phyloP scores from a whole-genome alignment of 805 yeast genomes.

The Suhomyces sp. region DNA sequence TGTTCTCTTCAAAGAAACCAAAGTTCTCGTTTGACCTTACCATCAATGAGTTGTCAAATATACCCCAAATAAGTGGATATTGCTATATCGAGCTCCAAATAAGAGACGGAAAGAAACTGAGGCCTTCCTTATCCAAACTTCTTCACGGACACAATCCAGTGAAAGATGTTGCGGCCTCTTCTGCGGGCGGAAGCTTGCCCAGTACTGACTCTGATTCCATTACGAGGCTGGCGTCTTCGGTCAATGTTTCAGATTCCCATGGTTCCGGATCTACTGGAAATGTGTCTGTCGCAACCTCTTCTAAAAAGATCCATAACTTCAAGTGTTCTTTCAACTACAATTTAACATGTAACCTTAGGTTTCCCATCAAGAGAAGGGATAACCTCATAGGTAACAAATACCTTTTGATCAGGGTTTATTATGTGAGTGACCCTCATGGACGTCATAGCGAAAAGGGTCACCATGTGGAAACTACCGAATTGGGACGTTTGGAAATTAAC shows the following conservation, averaged over 20 bases:
- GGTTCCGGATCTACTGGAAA: constrained; percentile 17
- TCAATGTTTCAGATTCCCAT: background rate
- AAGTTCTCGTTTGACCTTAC: constrained; percentile 60
- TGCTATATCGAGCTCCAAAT: constrained; percentile 66
- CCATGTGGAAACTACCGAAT: constrained; percentile 31
- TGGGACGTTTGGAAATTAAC: constrained; percentile 71
- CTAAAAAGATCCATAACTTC: constrained; percentile 37
- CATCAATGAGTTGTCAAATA: constrained; percentile 72
- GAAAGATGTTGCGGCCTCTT: background rate
- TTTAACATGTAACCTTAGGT: constrained; percentile 36
- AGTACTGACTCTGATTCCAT: background rate
- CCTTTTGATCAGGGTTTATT: constrained; percentile 37
- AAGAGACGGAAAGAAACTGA: constrained; percentile 44
- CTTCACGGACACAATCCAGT: constrained; percentile 9
- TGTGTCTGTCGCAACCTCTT: constrained; percentile 30
- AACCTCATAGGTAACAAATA: constrained; percentile 44
- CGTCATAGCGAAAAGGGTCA: constrained; percentile 4
- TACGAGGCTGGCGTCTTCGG: constrained; percentile 1
- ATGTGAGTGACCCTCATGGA: constrained; percentile 18
- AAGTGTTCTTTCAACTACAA: constrained; percentile 38
- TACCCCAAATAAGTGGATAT: constrained; percentile 75
- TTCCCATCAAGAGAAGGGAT: constrained; percentile 38
- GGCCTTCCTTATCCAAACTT: constrained; percentile 8
- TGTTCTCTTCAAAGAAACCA: constrained; percentile 41
- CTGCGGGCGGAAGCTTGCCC: background rate